phyloP scores from a whole-genome alignment of 352 stramenopile species.

The Globisporangium cederbergense region DNA sequence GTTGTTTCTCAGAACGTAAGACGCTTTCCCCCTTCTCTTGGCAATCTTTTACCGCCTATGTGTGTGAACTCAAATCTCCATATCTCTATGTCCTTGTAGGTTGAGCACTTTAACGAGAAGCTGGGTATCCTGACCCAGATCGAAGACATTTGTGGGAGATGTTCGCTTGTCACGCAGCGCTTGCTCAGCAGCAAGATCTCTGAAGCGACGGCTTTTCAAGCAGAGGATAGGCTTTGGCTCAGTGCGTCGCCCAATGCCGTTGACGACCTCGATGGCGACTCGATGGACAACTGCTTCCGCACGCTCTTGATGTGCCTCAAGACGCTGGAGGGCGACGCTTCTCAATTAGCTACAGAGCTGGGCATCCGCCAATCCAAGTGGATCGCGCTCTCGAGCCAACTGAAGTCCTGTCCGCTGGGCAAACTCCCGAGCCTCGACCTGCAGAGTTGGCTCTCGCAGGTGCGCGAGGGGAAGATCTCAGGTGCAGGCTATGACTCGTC shows the following conservation, averaged over 20 bases:
- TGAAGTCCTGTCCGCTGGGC: constrained; percentile 54
- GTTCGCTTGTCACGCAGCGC: constrained; percentile 30
- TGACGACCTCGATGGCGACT: constrained; percentile 4
- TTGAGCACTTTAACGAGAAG: constrained; percentile 54
- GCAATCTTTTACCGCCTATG: not conserved
- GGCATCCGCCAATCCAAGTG: constrained; percentile 59
- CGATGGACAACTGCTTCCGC: constrained; percentile 11
- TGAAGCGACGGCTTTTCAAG: not conserved
- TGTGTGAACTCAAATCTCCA: too few relatives aligned
- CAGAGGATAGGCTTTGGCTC: not conserved
- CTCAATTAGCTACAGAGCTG: constrained; percentile 21
- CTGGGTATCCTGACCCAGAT: constrained; percentile 49
- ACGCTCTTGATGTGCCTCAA: constrained; percentile 23
- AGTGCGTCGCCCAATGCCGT: not conserved
- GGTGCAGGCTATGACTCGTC: constrained; percentile 57
- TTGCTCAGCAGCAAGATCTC: constrained; percentile 18
- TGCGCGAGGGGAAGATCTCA: constrained; percentile 77
- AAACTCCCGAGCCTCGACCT: constrained; percentile 48
- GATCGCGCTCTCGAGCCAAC: constrained; percentile 66
- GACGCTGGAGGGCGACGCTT: constrained; percentile 20
- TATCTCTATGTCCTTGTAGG: constrained; percentile 16
- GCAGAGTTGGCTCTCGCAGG: constrained; percentile 72
- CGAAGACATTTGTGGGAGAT: constrained; percentile 43
- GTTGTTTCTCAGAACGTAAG: constrained; percentile 46
- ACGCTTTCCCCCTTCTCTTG: not conserved